phyloP scores from a whole-genome alignment of 2,329 filamentous ascomycete species.

The Coniochaeta sp. region DNA sequence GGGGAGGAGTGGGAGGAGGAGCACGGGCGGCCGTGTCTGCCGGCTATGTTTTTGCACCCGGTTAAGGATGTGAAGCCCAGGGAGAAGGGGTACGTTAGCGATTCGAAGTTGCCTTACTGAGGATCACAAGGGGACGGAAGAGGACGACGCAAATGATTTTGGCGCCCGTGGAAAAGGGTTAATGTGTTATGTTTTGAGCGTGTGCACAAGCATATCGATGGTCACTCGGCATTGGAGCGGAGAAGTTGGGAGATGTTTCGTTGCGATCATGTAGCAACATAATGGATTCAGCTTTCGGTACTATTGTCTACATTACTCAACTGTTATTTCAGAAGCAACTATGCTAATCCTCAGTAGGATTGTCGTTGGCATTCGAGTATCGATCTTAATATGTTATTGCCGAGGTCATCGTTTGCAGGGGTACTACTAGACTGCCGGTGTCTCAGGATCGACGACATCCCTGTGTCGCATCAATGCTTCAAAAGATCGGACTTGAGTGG shows the following conservation, averaged over 20 bases:
- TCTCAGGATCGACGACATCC: constrained; percentile 6
- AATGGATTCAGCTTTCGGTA: background rate
- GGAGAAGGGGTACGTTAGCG: constrained; percentile 32
- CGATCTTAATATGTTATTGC: no score
- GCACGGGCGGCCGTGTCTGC: constrained; percentile 51
- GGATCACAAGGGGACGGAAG: background rate
- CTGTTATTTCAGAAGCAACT: no score
- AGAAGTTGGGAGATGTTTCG: background rate
- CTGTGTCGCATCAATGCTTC: background rate
- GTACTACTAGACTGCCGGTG: no score
- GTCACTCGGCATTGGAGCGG: background rate
- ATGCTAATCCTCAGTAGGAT: no score
- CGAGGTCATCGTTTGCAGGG: no score
- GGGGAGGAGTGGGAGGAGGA: constrained; percentile 48
- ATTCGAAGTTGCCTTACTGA: constrained; percentile 31
- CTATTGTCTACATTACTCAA: no score
- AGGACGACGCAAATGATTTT: background rate
- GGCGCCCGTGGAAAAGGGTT: no score
- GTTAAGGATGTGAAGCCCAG: constrained; percentile 52
- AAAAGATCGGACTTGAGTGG: background rate
- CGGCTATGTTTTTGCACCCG: constrained; percentile 52
- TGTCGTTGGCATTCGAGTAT: no score
- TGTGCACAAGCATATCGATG: background rate
- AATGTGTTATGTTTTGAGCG: background rate
- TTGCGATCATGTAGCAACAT: background rate